Evolutionary conservation across 2,329 filamentous ascomycete genomes (phyloP).

Genomic region (Pyricularia grisea): DNA sequence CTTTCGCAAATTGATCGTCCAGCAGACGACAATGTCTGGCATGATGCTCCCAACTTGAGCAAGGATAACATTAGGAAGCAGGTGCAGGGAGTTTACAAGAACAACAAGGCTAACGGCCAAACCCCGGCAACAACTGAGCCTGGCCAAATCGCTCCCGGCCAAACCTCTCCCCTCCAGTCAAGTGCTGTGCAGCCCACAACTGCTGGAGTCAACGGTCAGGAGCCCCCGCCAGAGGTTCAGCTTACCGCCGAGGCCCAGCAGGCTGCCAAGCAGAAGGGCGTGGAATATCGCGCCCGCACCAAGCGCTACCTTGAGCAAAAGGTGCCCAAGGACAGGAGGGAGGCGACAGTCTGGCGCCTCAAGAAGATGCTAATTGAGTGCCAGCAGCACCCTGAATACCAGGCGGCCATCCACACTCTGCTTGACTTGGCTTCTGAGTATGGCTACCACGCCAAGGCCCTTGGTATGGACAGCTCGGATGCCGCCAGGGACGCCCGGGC

Average conservation of each 20-base stretch:
- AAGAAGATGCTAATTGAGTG: constrained; percentile 99
- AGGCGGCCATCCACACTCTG: constrained; percentile 81
- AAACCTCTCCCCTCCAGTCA: neutral
- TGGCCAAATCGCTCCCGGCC: neutral
- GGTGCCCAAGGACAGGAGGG: constrained; percentile 84
- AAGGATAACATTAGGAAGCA: constrained; percentile 61
- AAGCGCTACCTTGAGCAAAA: constrained; percentile 76
- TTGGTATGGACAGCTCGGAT: constrained; percentile 55
- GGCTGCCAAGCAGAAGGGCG: constrained; percentile 26
- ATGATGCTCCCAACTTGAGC: constrained; percentile 71
- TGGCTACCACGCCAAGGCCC: constrained; percentile 57
- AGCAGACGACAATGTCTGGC: constrained; percentile 88
- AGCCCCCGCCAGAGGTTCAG: constrained; percentile 16
- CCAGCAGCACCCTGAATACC: constrained; percentile 90
- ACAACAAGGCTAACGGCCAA: constrained; percentile 9
- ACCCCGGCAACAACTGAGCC: neutral
- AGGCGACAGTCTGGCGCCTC: constrained; percentile 82
- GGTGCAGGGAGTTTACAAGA: constrained; percentile 51
- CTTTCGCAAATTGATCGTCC: constrained; percentile 71
- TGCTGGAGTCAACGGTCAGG: neutral
- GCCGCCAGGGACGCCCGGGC: constrained; percentile 66
- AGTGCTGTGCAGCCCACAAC: neutral
- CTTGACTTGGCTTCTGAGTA: constrained; percentile 81
- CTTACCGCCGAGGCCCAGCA: constrained; percentile 52
- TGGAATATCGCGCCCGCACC: constrained; percentile 31